A percentile compares a stretch with the other conserved stretches of the same genome.
Evolutionary conservation across 768 basidiomycete species (phyloP).

Genomic region (Tephrocybe sp.): DNA sequence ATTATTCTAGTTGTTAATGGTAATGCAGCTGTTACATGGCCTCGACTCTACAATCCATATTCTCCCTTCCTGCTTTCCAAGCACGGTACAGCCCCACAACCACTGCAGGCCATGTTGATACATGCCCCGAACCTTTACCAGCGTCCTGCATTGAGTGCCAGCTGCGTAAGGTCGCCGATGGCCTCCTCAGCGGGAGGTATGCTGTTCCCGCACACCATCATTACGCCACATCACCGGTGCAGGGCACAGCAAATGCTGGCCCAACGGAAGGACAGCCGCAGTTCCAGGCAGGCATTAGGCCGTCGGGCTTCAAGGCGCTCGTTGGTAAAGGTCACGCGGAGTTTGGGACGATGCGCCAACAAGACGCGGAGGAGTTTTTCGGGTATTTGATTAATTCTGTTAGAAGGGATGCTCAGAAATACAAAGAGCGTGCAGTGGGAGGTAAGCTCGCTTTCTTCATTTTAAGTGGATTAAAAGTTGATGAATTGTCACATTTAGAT

Average conservation of each 20-base stretch:
- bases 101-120: constrained; percentile 44
- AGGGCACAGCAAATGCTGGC: constrained; percentile 8
- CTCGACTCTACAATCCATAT: constrained; percentile 84
- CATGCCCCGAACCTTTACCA: constrained; percentile 67
- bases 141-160: constrained; percentile 94
- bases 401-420: constrained; percentile 59
- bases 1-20: not conserved
- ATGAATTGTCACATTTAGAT: constrained; percentile 33
- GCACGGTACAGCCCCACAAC: constrained; percentile 53
- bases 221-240: not conserved
- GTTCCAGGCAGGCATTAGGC: constrained; percentile 85
- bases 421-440: constrained; percentile 32
- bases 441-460: constrained; percentile 19
- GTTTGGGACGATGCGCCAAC: constrained; percentile 95
- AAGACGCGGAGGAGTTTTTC: constrained; percentile 96
- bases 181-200: constrained; percentile 90
- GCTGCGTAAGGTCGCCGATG: constrained; percentile 89
- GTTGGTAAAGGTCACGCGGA: constrained; percentile 92
- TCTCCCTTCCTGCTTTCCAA: constrained; percentile 77
- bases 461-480: not conserved
- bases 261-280: constrained; percentile 30
- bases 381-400: constrained; percentile 74
- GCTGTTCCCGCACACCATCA: constrained; percentile 53
- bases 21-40: constrained; percentile 90
- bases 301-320: constrained; percentile 81